These are phyloP conservation scores for Ceratobasidium sp. DNA, from an alignment of 1,284 basidiomycete genomes.

Conservation along the genomic window DNA sequence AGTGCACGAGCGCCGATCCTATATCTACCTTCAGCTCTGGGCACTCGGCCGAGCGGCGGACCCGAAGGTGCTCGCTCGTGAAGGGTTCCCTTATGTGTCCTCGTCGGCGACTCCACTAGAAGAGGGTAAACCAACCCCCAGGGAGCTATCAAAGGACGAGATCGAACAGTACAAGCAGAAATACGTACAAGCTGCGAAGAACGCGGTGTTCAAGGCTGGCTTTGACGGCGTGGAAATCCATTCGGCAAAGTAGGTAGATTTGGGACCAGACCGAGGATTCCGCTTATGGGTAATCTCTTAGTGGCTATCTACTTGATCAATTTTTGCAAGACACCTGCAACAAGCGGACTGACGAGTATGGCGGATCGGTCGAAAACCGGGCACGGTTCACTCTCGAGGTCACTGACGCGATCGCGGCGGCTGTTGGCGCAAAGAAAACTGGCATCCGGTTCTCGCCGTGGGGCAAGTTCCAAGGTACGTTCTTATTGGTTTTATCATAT, in stretches of 20 bases:
- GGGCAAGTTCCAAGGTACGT: constrained; percentile 45
- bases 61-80: constrained; percentile 40
- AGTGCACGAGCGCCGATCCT: constrained; percentile 50
- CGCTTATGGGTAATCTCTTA: background rate
- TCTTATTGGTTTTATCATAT: background rate
- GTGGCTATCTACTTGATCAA: constrained; percentile 53
- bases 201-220: constrained; percentile 53
- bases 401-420: constrained; percentile 48
- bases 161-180: constrained; percentile 47
- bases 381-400: constrained; percentile 52
- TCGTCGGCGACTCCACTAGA: constrained; percentile 45
- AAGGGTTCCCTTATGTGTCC: constrained; percentile 45
- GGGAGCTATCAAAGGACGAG: constrained; percentile 43
- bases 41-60: constrained; percentile 49
- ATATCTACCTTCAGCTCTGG: constrained; percentile 52
- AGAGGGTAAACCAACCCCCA: constrained; percentile 38
- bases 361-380: constrained; percentile 55
- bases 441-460: constrained; percentile 53
- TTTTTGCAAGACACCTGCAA: constrained; percentile 52
- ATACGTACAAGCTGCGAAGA: constrained; percentile 51
- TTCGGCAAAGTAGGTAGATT: constrained; percentile 43
- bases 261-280: background rate
- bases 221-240: constrained; percentile 58
- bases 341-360: constrained; percentile 56
- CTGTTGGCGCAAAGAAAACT: constrained; percentile 51